Evolutionary conservation across 257 asterid genomes (phyloP).

Genomic region (Solanum ossicruentum): DNA sequence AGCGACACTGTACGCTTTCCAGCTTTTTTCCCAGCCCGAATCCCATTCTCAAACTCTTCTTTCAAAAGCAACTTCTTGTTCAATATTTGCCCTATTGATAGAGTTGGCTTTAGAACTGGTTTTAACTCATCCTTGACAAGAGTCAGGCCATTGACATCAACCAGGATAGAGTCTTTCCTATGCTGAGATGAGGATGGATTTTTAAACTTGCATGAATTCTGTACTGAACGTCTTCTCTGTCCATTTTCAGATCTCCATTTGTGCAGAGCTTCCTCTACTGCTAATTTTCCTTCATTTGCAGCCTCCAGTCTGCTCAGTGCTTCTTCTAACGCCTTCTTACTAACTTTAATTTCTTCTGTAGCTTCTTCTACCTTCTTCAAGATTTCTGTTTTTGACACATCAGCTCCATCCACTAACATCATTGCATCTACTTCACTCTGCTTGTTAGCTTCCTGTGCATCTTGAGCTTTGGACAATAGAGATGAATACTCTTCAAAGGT

Average conservation of each 20-base stretch:
- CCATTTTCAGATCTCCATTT: constrained; percentile 87
- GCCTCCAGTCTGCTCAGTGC: constrained; percentile 64
- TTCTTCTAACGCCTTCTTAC: constrained; percentile 69
- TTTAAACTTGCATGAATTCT: constrained; percentile 52
- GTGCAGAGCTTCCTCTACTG: constrained; percentile 74
- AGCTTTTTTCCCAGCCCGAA: constrained; percentile 6
- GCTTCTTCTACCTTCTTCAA: constrained; percentile 77
- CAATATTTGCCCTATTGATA: constrained; percentile 52
- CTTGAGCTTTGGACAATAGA: constrained; percentile 47
- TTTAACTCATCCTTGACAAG: constrained; percentile 29
- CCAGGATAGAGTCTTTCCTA: constrained; percentile 39
- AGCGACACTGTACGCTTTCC: constrained; percentile 61
- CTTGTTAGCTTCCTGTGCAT: constrained; percentile 45
- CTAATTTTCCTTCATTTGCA: constrained; percentile 64
- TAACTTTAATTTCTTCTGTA: constrained; percentile 55
- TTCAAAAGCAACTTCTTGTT: constrained; percentile 68
- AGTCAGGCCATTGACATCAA: constrained; percentile 42
- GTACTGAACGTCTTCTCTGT: constrained; percentile 45
- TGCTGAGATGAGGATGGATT: constrained; percentile 29
- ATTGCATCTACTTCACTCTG: constrained; percentile 30
- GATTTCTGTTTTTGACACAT: constrained; percentile 38
- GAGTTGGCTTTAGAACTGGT: constrained; percentile 48
- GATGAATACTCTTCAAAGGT: constrained; percentile 56
- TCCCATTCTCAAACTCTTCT: constrained; percentile 50
- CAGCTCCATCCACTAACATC: constrained; percentile 51